Percentiles rank a stretch among this genome's conserved stretches.
phyloP scores from a whole-genome alignment of 2,329 filamentous ascomycete species.

The Anthostomella pinea region DNA sequence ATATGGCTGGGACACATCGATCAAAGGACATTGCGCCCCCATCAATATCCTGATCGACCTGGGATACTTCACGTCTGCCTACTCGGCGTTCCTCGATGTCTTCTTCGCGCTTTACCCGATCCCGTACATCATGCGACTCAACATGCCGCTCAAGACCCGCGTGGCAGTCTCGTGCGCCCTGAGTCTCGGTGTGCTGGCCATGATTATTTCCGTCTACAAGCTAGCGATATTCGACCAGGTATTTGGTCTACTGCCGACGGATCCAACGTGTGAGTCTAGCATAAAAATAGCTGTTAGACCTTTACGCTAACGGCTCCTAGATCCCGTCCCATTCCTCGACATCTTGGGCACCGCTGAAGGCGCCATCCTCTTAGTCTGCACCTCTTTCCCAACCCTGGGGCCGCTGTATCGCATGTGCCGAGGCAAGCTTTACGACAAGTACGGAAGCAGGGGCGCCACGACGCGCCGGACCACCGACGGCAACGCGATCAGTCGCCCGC shows the following conservation, averaged over 20 bases:
- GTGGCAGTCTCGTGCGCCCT: conserved; percentile 24
- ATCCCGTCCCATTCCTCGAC: conserved; percentile 24
- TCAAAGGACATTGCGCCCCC: conserved; percentile 23
- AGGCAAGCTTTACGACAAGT: no score
- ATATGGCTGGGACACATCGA: conserved; percentile 27
- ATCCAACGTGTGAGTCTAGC: conserved; percentile 29
- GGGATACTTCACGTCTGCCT: conserved; percentile 30
- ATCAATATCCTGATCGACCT: conserved; percentile 22
- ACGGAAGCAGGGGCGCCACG: no score
- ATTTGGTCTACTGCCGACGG: conserved; percentile 20
- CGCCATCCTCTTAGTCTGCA: conserved; percentile 21
- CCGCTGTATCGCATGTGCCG: conserved; percentile 17
- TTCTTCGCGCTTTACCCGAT: conserved; percentile 33
- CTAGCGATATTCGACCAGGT: conserved; percentile 24
- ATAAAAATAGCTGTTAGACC: background rate
- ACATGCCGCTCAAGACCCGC: conserved; percentile 28
- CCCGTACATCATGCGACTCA: conserved; percentile 31
- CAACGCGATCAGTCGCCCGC: no score
- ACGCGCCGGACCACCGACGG: no score
- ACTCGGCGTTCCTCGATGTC: conserved; percentile 31
- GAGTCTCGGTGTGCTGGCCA: conserved; percentile 26
- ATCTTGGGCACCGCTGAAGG: conserved; percentile 27
- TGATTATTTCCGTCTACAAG: conserved; percentile 29
- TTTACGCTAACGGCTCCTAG: conserved; percentile 12
- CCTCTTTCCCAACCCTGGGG: conserved; percentile 20